A percentile compares a stretch with the other conserved stretches of the same genome.
phyloP scores from a whole-genome alignment of 441 rosid species.

The Hypseocharis bilobata region DNA sequence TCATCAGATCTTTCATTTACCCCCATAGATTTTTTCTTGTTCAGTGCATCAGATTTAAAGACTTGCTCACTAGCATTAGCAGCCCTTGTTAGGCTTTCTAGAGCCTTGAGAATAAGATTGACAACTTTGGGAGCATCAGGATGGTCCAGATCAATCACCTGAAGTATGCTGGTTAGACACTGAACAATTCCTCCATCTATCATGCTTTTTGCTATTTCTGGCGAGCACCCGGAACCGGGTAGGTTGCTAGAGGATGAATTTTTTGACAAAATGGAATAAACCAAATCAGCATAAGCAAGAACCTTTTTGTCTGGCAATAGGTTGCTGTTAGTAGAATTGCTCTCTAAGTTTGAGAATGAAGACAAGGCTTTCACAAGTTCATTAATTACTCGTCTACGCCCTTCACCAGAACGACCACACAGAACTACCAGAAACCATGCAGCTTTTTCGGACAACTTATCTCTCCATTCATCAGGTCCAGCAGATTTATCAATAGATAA shows the following conservation, averaged over 20 bases:
- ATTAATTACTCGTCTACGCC: constrained; percentile 69
- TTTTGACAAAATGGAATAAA: constrained; percentile 72
- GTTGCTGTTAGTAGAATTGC: constrained; percentile 45
- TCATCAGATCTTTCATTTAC: constrained; percentile 46
- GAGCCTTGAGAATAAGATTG: constrained; percentile 72
- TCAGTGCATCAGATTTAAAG: constrained; percentile 52
- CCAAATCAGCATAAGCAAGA: constrained; percentile 68
- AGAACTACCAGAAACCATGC: constrained; percentile 82
- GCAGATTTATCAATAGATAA: constrained; percentile 55
- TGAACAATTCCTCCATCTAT: constrained; percentile 85
- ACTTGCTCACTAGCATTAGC: constrained; percentile 81
- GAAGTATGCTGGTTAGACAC: constrained; percentile 68
- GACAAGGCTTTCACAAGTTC: constrained; percentile 81
- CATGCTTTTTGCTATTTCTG: constrained; percentile 94
- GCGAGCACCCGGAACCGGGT: constrained; percentile 80
- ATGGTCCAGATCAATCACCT: constrained; percentile 86
- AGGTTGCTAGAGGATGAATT: constrained; percentile 70
- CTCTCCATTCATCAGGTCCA: constrained; percentile 86
- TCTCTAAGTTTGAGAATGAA: constrained; percentile 54
- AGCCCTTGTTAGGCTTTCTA: constrained; percentile 87
- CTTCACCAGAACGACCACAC: constrained; percentile 89
- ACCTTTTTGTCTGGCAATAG: constrained; percentile 72
- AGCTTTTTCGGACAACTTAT: constrained; percentile 82
- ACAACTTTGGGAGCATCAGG: constrained; percentile 90
- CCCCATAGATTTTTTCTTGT: constrained; percentile 48